Conservation (phyloP, 257 asterid species). For the Salvia miltiorrhiza region DNA sequence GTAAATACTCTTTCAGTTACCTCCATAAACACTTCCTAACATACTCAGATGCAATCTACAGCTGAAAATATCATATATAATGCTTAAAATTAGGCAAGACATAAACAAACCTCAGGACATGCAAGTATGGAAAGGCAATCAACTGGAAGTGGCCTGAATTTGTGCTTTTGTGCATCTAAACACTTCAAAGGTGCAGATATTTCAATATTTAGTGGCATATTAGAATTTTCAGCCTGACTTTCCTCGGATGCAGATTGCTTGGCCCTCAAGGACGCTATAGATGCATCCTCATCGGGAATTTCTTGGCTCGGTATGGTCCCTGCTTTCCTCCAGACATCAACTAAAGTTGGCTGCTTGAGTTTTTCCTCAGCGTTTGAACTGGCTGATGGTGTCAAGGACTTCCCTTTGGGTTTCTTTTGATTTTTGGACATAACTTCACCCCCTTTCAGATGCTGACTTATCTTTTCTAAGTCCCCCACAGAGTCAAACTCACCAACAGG, state of each 20-base stretch:
- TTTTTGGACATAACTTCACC: constrained; percentile 35
- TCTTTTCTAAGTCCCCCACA: constrained; percentile 48
- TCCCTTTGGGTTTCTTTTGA: constrained; percentile 40
- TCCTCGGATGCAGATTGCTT: constrained; percentile 34
- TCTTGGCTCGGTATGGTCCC: constrained; percentile 58
- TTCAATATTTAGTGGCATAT: constrained; percentile 36
- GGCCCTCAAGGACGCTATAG: constrained; percentile 35
- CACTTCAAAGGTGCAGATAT: constrained; percentile 46
- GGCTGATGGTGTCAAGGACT: constrained; percentile 40
- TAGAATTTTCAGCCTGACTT: constrained; percentile 35
- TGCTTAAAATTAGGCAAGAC: constrained; percentile 15
- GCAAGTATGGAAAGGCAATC: constrained; percentile 59
- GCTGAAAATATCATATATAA: constrained; percentile 9
- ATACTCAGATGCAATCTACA: constrained; percentile 16
- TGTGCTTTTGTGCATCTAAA: constrained; percentile 64
- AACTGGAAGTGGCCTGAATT: constrained; percentile 72
- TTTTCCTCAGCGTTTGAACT: constrained; percentile 44
- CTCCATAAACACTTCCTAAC: not conserved
- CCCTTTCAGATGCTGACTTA: constrained; percentile 43
- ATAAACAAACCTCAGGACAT: constrained; percentile 45
- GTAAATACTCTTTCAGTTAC: not conserved
- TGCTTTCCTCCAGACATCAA: constrained; percentile 59
- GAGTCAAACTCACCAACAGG: constrained; percentile 37
- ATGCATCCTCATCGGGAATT: constrained; percentile 33
- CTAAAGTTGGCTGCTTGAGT: constrained; percentile 63